phyloP scores from a whole-genome alignment of 768 basidiomycete genomes.

The Boletus bicolor region DNA sequence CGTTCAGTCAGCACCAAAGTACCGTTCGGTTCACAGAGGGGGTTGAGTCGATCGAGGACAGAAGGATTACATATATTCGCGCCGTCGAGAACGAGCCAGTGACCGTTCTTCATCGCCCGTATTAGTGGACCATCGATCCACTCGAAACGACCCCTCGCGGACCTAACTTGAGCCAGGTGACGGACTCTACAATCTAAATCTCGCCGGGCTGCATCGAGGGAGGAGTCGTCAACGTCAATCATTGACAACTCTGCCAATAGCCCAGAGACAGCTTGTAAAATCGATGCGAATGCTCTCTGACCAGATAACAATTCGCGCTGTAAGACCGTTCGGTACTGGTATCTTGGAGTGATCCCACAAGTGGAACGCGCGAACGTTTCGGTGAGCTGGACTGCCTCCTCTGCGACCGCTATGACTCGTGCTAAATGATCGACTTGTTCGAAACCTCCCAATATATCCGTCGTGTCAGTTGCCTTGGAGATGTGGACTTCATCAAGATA shows the following conservation, averaged over 20 bases:
- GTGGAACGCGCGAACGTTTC: constrained; percentile 39
- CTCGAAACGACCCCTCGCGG: constrained; percentile 63
- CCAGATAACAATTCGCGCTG: constrained; percentile 16
- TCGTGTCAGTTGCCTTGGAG: constrained; percentile 86
- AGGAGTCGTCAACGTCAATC: constrained; percentile 9
- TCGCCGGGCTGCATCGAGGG: constrained; percentile 11
- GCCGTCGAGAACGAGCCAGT: constrained; percentile 88
- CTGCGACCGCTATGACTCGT: constrained; percentile 36
- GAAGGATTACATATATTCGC: constrained; percentile 96
- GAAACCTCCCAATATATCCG: constrained; percentile 92
- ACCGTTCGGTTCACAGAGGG: constrained; percentile 88
- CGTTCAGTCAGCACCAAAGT: constrained; percentile 83
- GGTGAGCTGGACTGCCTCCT: constrained; percentile 38
- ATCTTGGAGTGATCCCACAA: constrained; percentile 18
- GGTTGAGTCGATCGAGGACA: constrained; percentile 94
- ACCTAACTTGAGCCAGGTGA: constrained; percentile 20
- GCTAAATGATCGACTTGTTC: constrained; percentile 77
- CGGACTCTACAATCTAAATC: constrained; percentile 22
- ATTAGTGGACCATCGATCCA: constrained; percentile 96
- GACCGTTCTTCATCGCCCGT: constrained; percentile 77
- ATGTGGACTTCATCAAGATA: constrained; percentile 69
- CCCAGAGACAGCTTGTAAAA: constrained; percentile 25
- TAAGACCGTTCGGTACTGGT: constrained; percentile 14
- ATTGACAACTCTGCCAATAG: constrained; percentile 30
- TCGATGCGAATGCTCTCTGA: constrained; percentile 14